Evolutionary conservation across 345 rosid genomes (phyloP).

Genomic region (Gynandropsis gynandra): DNA sequence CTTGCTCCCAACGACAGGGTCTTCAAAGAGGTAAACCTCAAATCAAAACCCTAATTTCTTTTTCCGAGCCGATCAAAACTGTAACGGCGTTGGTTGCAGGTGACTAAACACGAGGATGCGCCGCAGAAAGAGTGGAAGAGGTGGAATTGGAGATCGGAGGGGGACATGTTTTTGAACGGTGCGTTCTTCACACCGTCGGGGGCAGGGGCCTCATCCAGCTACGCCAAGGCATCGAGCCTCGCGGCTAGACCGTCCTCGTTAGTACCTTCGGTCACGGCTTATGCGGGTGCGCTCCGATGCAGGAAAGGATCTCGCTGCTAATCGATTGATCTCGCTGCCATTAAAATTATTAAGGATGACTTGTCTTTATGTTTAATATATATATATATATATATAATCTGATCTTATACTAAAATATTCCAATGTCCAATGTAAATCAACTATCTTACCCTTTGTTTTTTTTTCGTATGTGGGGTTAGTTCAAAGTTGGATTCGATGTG

Average conservation of each 20-base stretch:
- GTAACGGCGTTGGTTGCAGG: conserved; percentile 23
- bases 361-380: not conserved
- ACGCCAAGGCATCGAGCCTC: conserved; percentile 55
- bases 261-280: conserved; percentile 41
- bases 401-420: too few relatives aligned
- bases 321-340: not conserved
- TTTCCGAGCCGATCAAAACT: not conserved
- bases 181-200: conserved; percentile 52
- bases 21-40: conserved; percentile 46
- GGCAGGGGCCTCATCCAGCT: conserved; percentile 42
- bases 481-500: conserved; percentile 29
- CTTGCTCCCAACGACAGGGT: conserved; percentile 39
- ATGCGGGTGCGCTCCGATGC: conserved; percentile 47
- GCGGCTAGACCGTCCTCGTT: conserved; percentile 49
- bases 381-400: conserved; percentile 14
- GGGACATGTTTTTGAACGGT: conserved; percentile 51
- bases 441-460: conserved; percentile 17
- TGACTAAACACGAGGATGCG: conserved; percentile 51
- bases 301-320: conserved; percentile 59
- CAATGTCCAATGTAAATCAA: too few relatives aligned
- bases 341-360: not conserved
- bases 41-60: not conserved
- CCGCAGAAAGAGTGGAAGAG: conserved; percentile 49
- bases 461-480: conserved; percentile 24
- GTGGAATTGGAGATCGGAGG: too few relatives aligned